Evolutionary conservation across 2,329 filamentous ascomycete genomes (phyloP), one percentile per base, ranked within the genome.

Genomic region (Cladobotryum protrusum): DNA sequence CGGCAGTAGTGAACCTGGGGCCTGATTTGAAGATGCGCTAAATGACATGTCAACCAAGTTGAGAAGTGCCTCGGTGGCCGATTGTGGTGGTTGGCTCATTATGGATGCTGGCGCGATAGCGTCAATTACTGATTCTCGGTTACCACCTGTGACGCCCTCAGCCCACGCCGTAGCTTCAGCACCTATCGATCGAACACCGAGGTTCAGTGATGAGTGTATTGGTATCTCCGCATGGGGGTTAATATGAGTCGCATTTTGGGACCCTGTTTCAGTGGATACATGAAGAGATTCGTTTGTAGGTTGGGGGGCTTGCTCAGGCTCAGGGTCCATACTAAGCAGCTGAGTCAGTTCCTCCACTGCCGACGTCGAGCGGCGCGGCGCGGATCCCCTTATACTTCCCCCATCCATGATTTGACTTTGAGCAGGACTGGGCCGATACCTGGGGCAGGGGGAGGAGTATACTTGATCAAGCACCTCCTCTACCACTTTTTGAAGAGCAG

Each of bases 291-390:
- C 37, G 37, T 41, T 13, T 14, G 37, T 8, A 19, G 37, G 20
- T 13, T 13, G 17, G 15, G 15, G 7, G 5, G 15, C 41, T 7
- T 5, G 19, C 20, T 43, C 43, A 12, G 43, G 9, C 12, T 45
- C 43, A 14, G 17, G 11, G 36, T 58, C 54, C 20, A 59, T 20
- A 33, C 50, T 53, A 41, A 56, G 35, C 14, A 57, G 44, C 43
- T 50, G 44, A 14, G 43, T 54, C 43, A 60, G 41, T 13, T 56
- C 53, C 32, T 58, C 56, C 6, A 52, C 48, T 17, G 56, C 54
- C 11, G 49, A 50, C 34, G 42, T 41, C 6, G 15, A 19, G 37
- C 37, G 37, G n/a, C 17, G 12, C 17, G 37, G 13, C 13, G 37
- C 15, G 9, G 13, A 17, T 12, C 37, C 37, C 12, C 37, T 41